These are phyloP conservation scores for Yamadazyma olivae DNA, from an alignment of 805 yeast species.

Conservation along the genomic window DNA sequence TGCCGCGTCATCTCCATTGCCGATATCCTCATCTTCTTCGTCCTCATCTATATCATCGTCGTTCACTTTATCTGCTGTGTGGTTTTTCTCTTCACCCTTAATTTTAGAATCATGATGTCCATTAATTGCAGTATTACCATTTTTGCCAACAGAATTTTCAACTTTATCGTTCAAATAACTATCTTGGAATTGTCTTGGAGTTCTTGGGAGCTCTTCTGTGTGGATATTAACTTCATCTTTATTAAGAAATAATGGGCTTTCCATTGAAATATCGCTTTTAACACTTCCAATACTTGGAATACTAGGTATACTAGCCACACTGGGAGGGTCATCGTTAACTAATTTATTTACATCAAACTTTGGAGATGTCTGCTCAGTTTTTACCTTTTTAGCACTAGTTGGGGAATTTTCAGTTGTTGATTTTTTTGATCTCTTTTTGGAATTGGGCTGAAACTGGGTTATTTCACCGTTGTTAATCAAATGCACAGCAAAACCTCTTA, in stretches of 20 bases:
- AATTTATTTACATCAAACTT: too few relatives aligned
- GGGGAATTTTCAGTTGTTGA: constrained; percentile 8
- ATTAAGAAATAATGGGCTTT: constrained; percentile 4
- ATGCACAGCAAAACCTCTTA: constrained; percentile 32
- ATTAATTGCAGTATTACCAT: not conserved
- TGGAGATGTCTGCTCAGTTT: constrained; percentile 5
- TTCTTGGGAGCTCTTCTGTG: not conserved
- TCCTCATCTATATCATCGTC: constrained; percentile 12
- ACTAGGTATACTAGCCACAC: not conserved
- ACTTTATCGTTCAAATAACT: not conserved
- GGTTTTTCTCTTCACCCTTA: constrained; percentile 9
- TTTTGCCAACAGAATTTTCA: not conserved
- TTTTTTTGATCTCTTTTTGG: constrained; percentile 6
- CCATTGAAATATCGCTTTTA: constrained; percentile 2
- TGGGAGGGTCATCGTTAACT: too few relatives aligned
- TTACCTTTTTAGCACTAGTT: constrained; percentile 14
- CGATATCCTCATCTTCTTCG: constrained; percentile 7
- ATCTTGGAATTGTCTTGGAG: not conserved
- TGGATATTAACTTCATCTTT: not conserved
- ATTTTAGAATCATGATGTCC: not conserved
- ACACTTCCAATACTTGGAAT: constrained; percentile 1
- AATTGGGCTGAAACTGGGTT: constrained; percentile 21
- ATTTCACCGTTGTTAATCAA: constrained; percentile 34
- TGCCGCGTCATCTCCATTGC: constrained; percentile 22
- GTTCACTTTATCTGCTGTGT: constrained; percentile 10